Percentiles rank a stretch among this genome's conserved stretches.
Conservation (phyloP, 1,284 basidiomycete species). For the Polyporus tsugae region DNA sequence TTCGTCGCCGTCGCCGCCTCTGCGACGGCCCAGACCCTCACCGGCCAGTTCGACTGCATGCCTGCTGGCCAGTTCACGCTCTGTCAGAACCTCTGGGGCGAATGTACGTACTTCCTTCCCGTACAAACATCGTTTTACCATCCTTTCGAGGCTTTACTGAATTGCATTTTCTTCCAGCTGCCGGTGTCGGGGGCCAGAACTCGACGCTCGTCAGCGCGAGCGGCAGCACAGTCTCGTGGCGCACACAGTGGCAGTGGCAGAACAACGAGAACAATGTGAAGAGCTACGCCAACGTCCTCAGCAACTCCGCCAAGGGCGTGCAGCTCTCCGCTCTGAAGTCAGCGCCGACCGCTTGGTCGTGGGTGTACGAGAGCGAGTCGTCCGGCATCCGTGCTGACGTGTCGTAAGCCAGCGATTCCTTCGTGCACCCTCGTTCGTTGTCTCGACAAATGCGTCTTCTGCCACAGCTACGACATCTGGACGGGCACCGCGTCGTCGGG, state of each 20-base stretch:
- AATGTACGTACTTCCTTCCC: constrained; percentile 41
- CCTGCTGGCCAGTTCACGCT: constrained; percentile 57
- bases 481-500: constrained; percentile 53
- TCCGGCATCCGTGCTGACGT: constrained; percentile 61
- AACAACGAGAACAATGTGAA: constrained; percentile 62
- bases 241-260: constrained; percentile 63
- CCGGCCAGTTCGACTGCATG: constrained; percentile 53
- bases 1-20: constrained; percentile 31
- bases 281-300: constrained; percentile 59
- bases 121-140: not conserved
- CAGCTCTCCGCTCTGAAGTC: constrained; percentile 54
- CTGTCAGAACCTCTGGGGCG: constrained; percentile 67
- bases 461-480: constrained; percentile 63
- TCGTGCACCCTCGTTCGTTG: too few species aligned
- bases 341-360: constrained; percentile 60
- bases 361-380: constrained; percentile 56
- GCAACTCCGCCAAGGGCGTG: constrained; percentile 54
- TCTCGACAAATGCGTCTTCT: not conserved
- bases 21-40: constrained; percentile 45
- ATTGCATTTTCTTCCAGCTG: constrained; percentile 34
- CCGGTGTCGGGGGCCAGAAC: constrained; percentile 57
- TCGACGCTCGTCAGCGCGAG: constrained; percentile 55
- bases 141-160: not conserved
- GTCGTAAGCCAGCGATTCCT: constrained; percentile 46
- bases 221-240: constrained; percentile 57